phyloP scores from a whole-genome alignment of 345 rosid genomes.

The Luvunga scandens region DNA sequence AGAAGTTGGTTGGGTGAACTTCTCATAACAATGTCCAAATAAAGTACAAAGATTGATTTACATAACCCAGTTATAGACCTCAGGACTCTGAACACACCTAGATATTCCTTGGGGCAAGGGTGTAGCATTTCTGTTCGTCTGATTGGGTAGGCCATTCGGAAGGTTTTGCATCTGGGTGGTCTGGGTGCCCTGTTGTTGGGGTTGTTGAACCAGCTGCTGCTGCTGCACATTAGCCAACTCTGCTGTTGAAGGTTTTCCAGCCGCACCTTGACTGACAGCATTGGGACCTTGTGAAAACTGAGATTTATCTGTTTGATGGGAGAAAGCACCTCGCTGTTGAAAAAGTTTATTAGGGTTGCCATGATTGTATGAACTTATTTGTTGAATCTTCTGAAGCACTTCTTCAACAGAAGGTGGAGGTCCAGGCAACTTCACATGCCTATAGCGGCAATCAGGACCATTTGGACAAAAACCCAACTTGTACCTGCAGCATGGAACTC shows the following conservation, averaged over 20 bases:
- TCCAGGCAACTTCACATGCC: conserved; percentile 92
- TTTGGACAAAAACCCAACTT: conserved; percentile 98
- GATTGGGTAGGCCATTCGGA: conserved; percentile 50
- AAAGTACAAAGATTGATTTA: conserved; percentile 47
- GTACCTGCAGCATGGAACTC: conserved; percentile 52
- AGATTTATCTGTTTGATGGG: conserved; percentile 63
- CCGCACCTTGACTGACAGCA: conserved; percentile 39
- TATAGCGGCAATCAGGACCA: conserved; percentile 93
- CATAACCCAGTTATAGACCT: conserved; percentile 65
- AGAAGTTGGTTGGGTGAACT: conserved; percentile 29
- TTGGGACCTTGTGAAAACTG: conserved; percentile 52
- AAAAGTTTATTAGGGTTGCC: conserved; percentile 63
- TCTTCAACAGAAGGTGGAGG: conserved; percentile 97
- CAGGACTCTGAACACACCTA: conserved; percentile 98
- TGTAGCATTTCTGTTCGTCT: conserved; percentile 59
- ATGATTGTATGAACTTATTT: conserved; percentile 58
- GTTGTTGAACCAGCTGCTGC: conserved; percentile 62
- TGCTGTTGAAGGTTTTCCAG: conserved; percentile 35
- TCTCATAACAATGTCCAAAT: conserved; percentile 34
- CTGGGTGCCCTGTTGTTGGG: conserved; percentile 63
- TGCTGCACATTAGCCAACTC: conserved; percentile 52
- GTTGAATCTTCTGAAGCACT: conserved; percentile 96
- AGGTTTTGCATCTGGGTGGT: conserved; percentile 57
- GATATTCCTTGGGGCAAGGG: conserved; percentile 97
- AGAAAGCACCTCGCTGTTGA: conserved; percentile 59